Evolutionary conservation across 352 stramenopile genomes (phyloP), one percentile per base, ranked within the genome.

Genomic region (Hyaloperonospora brassicae): DNA sequence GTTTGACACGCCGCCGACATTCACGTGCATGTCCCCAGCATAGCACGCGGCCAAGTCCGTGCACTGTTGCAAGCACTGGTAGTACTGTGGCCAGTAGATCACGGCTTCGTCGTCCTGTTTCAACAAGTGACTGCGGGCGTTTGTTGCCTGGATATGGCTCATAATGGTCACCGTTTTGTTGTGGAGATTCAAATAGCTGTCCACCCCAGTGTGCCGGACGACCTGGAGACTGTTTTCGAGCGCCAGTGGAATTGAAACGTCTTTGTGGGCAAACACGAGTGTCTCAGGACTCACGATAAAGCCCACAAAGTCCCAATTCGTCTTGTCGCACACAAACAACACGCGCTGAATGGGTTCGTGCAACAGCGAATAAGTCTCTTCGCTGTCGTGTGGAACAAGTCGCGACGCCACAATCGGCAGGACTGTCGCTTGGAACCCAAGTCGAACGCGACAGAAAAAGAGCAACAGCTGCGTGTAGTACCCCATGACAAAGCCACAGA

Each of bases 131-230:
- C 65, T 75, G 46, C 76, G 63, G 46, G 73, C 45, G 30, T 84
- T 64, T 5, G 62, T 59, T 13, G 53, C 48, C 47, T 87, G 64
- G 22, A 89, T 66, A 65, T 89, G 79, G 44, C 62, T 84, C 72
- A 89, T 87, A 57, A 87, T 78, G 47, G 76, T 86, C 53, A 89
- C 59, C 25, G 79, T 89, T 61, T 89, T 89, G 70, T 89, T 89
- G 64, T 89, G 79, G 40, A 89, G 54, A 46, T 89, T 89, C 52
- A 89, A 17, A 50, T 86, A 87, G 49, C 73, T 87, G 49, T 89
- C 79, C 25, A 84, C 60, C 8, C 78, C 78, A 8, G 62, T 21
- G 57, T 89, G 78, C 41, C 76, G 76, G 50, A 89, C 74, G 21
- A 87, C 64, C 8, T 68, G 66, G 5, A 89, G 59, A 55, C 65